Percentiles rank a stretch among this genome's conserved stretches.
phyloP scores from a whole-genome alignment of 805 yeast genomes.

The Cyberlindnera amylophila region DNA sequence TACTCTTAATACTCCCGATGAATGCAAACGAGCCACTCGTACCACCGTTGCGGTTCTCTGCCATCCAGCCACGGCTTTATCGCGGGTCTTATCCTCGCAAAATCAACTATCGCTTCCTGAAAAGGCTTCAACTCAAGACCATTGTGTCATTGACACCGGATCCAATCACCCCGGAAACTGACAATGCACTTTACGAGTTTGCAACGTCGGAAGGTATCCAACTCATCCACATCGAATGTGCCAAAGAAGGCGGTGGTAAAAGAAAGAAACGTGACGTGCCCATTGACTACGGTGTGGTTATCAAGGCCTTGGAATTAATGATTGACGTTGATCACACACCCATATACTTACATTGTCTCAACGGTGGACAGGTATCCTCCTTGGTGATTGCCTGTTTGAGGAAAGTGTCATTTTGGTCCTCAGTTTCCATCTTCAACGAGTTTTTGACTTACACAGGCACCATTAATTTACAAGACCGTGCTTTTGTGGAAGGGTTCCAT shows the following conservation, averaged over 20 bases:
- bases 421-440: slow-evolving; percentile 83
- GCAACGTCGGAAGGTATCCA: slow-evolving; percentile 52
- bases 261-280: slow-evolving; percentile 84
- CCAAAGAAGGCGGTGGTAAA: slow-evolving; percentile 49
- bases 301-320: slow-evolving; percentile 56
- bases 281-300: slow-evolving; percentile 59
- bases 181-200: slow-evolving; percentile 47
- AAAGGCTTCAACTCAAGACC: slow-evolving; percentile 61
- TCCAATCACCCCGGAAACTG: slow-evolving; percentile 55
- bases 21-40: slow-evolving; percentile 31
- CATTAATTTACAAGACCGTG: slow-evolving; percentile 77
- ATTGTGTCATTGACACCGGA: slow-evolving; percentile 78
- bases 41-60: slow-evolving; percentile 77
- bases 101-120: slow-evolving; percentile 64
- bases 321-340: slow-evolving; percentile 62
- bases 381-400: slow-evolving; percentile 83
- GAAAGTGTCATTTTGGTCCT: slow-evolving; percentile 81
- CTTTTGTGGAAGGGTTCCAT: slow-evolving; percentile 75
- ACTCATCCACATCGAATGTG: slow-evolving; percentile 64
- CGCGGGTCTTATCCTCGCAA: slow-evolving; percentile 88
- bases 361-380: slow-evolving; percentile 86
- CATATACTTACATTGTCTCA: slow-evolving; percentile 77
- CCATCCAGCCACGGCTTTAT: slow-evolving; percentile 64
- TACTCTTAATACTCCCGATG: no score
- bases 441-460: slow-evolving; percentile 72